Conservation (phyloP, 2,329 filamentous ascomycete genomes). For the Huntiella abstrusa region DNA sequence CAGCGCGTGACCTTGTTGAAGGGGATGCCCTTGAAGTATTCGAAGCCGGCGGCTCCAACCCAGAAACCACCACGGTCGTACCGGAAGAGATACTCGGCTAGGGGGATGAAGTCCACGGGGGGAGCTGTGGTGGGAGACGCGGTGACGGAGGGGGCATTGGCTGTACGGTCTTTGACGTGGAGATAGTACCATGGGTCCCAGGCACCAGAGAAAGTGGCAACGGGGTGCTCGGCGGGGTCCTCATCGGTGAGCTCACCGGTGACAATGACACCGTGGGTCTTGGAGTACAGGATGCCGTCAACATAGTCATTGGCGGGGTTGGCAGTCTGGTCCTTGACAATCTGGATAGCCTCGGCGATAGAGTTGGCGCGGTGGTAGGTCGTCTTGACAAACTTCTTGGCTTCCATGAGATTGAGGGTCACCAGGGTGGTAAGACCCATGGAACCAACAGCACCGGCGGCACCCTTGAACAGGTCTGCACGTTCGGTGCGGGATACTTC, state of each 20-base stretch:
- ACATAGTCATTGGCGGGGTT: constrained; percentile 43
- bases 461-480: constrained; percentile 43
- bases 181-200: constrained; percentile 63
- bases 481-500: constrained; percentile 25
- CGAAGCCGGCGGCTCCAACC: constrained; percentile 47
- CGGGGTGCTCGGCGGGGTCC: constrained; percentile 19
- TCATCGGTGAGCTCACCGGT: constrained; percentile 42
- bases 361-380: constrained; percentile 38
- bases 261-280: constrained; percentile 45
- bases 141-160: constrained; percentile 12
- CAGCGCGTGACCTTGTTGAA: constrained; percentile 47
- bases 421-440: constrained; percentile 49
- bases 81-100: constrained; percentile 57
- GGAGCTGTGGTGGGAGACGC: constrained; percentile 10
- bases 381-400: constrained; percentile 41
- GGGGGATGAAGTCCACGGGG: constrained; percentile 38
- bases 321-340: constrained; percentile 28
- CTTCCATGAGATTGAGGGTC: constrained; percentile 42
- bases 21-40: constrained; percentile 45
- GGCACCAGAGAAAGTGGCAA: constrained; percentile 38
- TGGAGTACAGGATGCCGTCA: constrained; percentile 50
- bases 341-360: constrained; percentile 27
- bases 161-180: constrained; percentile 36
- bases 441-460: constrained; percentile 48
- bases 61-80: constrained; percentile 62